Percentiles rank a stretch among this genome's conserved stretches.
Evolutionary conservation across 164 flowering plant species (phyloP).

Genomic region (Magnolia officinalis): DNA sequence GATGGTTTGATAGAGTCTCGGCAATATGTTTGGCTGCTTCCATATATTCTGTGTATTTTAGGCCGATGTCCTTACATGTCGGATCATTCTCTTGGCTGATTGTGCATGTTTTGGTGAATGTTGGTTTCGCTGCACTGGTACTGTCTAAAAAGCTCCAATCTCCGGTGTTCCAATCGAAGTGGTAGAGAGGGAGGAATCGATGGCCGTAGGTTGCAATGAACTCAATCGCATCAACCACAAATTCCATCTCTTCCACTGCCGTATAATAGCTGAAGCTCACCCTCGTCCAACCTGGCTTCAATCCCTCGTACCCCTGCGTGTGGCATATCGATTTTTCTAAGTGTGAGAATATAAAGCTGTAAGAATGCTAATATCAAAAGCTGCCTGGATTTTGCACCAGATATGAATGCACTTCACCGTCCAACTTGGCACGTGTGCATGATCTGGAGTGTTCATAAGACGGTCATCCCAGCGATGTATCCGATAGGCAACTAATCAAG

Average conservation of each 20-base stretch:
- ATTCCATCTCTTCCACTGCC: conserved; percentile 12
- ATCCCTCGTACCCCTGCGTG: conserved; percentile 13
- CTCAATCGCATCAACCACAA: conserved; percentile 8
- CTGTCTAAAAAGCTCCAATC: conserved; percentile 5
- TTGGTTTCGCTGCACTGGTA: background rate
- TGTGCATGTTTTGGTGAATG: background rate
- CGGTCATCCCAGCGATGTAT: too few species aligned
- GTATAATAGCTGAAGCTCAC: conserved; percentile 17
- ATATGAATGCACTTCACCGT: too few species aligned
- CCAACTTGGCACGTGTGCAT: too few species aligned
- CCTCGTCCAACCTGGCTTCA: conserved; percentile 21
- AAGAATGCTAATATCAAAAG: too few species aligned
- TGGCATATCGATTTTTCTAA: too few species aligned
- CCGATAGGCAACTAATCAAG: too few species aligned
- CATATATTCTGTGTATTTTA: background rate
- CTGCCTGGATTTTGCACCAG: too few species aligned
- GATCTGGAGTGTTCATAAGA: too few species aligned
- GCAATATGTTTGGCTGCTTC: background rate
- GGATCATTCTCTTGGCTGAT: background rate
- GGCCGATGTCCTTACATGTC: background rate
- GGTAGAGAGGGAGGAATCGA: conserved; percentile 12
- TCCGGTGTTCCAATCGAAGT: conserved; percentile 13
- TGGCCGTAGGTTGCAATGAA: conserved; percentile 10
- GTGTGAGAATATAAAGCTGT: too few species aligned
- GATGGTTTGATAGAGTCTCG: conserved; percentile 1